A percentile compares a stretch with the other conserved stretches of the same genome.
Evolutionary conservation across 768 basidiomycete genomes (phyloP).

Genomic region (Lactifluus hygrophoroides): DNA sequence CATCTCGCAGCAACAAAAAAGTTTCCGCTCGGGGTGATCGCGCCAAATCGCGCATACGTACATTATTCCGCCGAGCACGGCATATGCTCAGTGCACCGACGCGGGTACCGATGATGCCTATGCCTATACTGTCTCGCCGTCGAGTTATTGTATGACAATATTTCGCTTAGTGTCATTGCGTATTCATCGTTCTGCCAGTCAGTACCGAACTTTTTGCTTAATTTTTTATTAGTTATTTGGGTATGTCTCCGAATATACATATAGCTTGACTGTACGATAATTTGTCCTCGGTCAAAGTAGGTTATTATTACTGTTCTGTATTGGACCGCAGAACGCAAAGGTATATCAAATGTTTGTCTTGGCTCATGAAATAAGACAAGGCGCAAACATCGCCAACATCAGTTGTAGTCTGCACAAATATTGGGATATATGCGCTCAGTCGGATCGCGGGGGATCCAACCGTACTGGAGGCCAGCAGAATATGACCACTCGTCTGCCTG

Average conservation of each 20-base stretch:
- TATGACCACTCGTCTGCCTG: conserved; percentile 86
- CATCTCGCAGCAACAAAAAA: not conserved
- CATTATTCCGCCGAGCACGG: conserved; percentile 1
- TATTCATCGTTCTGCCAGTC: not conserved
- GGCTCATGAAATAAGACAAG: no score
- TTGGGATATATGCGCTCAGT: conserved; percentile 46
- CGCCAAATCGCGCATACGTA: conserved; percentile 3
- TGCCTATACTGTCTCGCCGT: not conserved
- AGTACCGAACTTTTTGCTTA: not conserved
- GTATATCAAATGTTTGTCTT: no score
- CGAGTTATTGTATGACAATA: not conserved
- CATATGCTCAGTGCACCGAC: not conserved
- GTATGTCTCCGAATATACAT: not conserved
- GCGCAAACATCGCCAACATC: not conserved
- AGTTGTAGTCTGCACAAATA: conserved; percentile 38
- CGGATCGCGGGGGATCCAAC: conserved; percentile 74
- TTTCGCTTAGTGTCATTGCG: not conserved
- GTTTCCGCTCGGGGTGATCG: not conserved
- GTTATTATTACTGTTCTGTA: no score
- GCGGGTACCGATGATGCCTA: not conserved
- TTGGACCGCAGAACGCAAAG: no score
- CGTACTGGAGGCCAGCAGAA: conserved; percentile 65
- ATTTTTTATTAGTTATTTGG: not conserved
- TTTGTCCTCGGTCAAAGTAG: no score
- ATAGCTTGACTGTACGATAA: no score